Evolutionary conservation across 2,329 filamentous ascomycete genomes (phyloP).

Genomic region (Aspergillus pseudoviridinutans): DNA sequence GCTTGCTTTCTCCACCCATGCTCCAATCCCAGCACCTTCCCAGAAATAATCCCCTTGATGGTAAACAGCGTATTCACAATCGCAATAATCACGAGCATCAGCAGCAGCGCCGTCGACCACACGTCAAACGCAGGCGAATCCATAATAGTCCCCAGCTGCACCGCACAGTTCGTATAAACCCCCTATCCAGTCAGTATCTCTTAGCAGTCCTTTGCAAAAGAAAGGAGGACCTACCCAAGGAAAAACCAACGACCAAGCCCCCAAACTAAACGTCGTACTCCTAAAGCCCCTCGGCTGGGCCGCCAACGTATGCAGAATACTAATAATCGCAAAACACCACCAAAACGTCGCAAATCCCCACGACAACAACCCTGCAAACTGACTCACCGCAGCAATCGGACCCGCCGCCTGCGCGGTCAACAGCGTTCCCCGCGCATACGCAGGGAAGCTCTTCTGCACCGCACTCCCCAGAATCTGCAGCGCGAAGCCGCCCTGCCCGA

Average conservation of each 20-base stretch:
- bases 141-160: slow-evolving; percentile 37
- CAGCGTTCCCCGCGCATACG: slow-evolving; percentile 30
- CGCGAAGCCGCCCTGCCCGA: slow-evolving; percentile 39
- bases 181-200: no score
- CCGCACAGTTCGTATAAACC: slow-evolving; percentile 37
- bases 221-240: slow-evolving; percentile 31
- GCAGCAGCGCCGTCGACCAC: slow-evolving; percentile 34
- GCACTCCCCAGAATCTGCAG: slow-evolving; percentile 36
- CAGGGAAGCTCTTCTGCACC: slow-evolving; percentile 28
- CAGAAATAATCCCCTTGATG: slow-evolving; percentile 26
- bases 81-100: slow-evolving; percentile 34
- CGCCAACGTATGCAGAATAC: slow-evolving; percentile 27
- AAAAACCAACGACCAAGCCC: slow-evolving; percentile 37
- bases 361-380: slow-evolving; percentile 36
- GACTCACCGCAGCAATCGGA: slow-evolving; percentile 31
- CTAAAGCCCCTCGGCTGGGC: slow-evolving; percentile 17
- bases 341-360: slow-evolving; percentile 42
- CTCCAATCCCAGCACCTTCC: slow-evolving; percentile 27
- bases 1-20: slow-evolving; percentile 18
- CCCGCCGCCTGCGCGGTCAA: slow-evolving; percentile 30
- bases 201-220: no score
- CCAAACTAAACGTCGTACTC: slow-evolving; percentile 25
- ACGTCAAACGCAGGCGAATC: slow-evolving; percentile 37
- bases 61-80: slow-evolving; percentile 30
- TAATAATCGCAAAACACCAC: slow-evolving; percentile 39